Conservation (phyloP, 306 rosid genomes). For the Amphicarpaea edgeworthii region DNA sequence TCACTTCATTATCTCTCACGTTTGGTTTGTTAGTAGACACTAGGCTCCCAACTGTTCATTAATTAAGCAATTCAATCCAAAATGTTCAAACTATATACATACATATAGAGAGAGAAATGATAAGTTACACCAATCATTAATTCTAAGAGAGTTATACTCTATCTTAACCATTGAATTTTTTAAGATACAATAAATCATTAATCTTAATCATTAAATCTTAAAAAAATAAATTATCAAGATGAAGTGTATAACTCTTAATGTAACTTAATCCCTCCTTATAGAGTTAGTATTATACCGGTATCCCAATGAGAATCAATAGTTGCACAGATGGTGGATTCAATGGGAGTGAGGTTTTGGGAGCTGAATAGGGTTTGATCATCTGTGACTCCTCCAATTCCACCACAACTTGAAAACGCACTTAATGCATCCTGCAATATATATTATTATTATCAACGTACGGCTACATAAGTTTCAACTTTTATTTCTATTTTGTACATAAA, state of each 20-base stretch:
- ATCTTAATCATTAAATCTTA: too few species aligned
- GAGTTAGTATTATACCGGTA: slow-evolving; percentile 44
- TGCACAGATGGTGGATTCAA: slow-evolving; percentile 56
- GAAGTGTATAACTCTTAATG: too few species aligned
- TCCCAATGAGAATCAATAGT: slow-evolving; percentile 75
- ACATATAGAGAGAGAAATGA: too few species aligned
- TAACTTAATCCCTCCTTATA: too few species aligned
- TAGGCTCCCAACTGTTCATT: slow-evolving; percentile 67
- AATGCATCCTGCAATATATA: slow-evolving; percentile 65
- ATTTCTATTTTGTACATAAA: neutral
- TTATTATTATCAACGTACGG: neutral
- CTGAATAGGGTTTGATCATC: slow-evolving; percentile 48
- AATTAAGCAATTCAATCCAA: slow-evolving; percentile 36
- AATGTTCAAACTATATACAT: slow-evolving; percentile 14
- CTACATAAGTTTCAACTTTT: neutral
- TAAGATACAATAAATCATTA: too few species aligned
- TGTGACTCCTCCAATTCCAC: slow-evolving; percentile 52
- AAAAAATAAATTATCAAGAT: too few species aligned
- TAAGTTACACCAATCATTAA: too few species aligned
- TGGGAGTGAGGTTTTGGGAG: slow-evolving; percentile 59
- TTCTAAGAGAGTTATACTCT: too few species aligned
- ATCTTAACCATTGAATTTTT: too few species aligned
- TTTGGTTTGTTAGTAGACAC: slow-evolving; percentile 58
- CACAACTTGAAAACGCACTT: slow-evolving; percentile 52
- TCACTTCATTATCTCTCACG: slow-evolving; percentile 49